Evolutionary conservation across 768 basidiomycete species (phyloP).

Genomic region (Sporobolomyces roseus): DNA sequence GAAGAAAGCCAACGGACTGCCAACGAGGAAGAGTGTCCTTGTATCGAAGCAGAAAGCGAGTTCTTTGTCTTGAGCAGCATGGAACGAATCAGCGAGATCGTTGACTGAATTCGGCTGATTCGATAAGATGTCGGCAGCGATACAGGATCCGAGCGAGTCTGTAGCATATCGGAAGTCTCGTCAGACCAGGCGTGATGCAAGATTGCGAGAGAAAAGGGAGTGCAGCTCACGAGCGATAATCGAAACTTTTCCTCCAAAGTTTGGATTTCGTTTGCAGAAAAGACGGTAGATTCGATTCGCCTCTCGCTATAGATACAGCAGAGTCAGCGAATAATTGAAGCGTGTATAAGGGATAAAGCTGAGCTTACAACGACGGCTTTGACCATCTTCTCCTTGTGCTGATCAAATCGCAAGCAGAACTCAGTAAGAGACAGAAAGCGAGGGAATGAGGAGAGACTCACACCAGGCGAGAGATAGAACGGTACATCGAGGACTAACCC

Average conservation of each 20-base stretch:
- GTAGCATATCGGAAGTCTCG: too few species aligned
- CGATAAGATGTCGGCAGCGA: slow-evolving; percentile 43
- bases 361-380: slow-evolving; percentile 37
- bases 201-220: too few species aligned
- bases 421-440: neutral
- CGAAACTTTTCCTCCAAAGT: slow-evolving; percentile 43
- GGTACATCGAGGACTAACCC: slow-evolving; percentile 43
- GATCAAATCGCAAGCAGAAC: too few species aligned
- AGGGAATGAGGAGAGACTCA: neutral
- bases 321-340: neutral
- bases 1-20: slow-evolving; percentile 42
- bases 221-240: slow-evolving; percentile 44
- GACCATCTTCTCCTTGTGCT: slow-evolving; percentile 43
- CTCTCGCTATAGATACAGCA: slow-evolving; percentile 17
- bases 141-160: slow-evolving; percentile 40
- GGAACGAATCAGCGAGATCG: slow-evolving; percentile 4
- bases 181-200: too few species aligned
- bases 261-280: slow-evolving; percentile 43
- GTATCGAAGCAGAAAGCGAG: slow-evolving; percentile 42
- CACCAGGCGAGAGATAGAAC: slow-evolving; percentile 35
- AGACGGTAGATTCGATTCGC: slow-evolving; percentile 44
- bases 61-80: neutral
- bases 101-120: slow-evolving; percentile 41
- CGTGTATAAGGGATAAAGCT: neutral
- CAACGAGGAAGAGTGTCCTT: slow-evolving; percentile 39